phyloP scores from a whole-genome alignment of 1,284 basidiomycete genomes.

The Hemileccinum hortonii region DNA sequence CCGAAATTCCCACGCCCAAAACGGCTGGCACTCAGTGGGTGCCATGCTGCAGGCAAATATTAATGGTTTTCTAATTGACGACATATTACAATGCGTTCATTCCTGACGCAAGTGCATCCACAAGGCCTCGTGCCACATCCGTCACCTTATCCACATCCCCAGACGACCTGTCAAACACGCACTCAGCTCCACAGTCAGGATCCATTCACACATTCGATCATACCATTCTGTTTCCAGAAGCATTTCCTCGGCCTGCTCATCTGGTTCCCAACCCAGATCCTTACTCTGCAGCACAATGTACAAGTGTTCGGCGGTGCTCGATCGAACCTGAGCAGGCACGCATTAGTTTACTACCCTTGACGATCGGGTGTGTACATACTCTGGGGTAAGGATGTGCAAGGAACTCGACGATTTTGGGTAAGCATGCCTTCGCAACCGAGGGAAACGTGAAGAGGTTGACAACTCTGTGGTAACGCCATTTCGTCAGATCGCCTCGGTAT shows the following conservation, averaged over 20 bases:
- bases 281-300: slow-evolving; percentile 72
- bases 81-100: slow-evolving; percentile 25
- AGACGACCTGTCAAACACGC: slow-evolving; percentile 43
- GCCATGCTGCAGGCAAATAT: background rate
- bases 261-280: slow-evolving; percentile 62
- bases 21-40: background rate
- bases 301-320: slow-evolving; percentile 77
- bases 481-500: slow-evolving; percentile 11
- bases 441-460: slow-evolving; percentile 61
- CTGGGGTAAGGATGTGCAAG: slow-evolving; percentile 77
- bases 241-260: slow-evolving; percentile 67
- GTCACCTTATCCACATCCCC: slow-evolving; percentile 34
- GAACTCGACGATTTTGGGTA: slow-evolving; percentile 54
- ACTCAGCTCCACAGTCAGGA: slow-evolving; percentile 31
- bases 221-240: slow-evolving; percentile 84
- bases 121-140: slow-evolving; percentile 36
- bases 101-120: slow-evolving; percentile 30
- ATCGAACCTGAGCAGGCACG: slow-evolving; percentile 57
- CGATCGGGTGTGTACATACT: slow-evolving; percentile 44
- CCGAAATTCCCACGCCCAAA: slow-evolving; percentile 26
- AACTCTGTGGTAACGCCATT: slow-evolving; percentile 43
- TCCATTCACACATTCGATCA: slow-evolving; percentile 11
- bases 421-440: slow-evolving; percentile 44
- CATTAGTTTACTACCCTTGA: slow-evolving; percentile 4
- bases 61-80: background rate